phyloP scores from a whole-genome alignment of 2,329 filamentous ascomycete species.

The Massarina eburnea region DNA sequence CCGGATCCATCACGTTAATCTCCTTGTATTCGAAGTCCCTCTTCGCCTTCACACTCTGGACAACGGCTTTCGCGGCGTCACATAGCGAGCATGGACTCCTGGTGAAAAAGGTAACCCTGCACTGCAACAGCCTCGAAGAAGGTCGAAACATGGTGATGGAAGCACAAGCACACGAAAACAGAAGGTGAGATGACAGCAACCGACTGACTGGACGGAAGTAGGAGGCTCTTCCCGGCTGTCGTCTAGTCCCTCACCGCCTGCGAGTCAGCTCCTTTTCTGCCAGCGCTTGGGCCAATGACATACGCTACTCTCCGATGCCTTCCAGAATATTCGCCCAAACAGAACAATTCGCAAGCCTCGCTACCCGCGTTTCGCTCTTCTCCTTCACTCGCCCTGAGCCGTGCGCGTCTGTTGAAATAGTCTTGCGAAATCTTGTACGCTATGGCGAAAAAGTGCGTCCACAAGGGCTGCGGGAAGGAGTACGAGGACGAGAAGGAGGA shows the following conservation, averaged over 20 bases:
- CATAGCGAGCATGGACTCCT: conserved; percentile 73
- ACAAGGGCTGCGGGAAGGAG: conserved; percentile 90
- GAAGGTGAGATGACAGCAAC: not conserved
- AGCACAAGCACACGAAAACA: not conserved
- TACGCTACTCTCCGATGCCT: conserved; percentile 19
- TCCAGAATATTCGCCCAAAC: conserved; percentile 41
- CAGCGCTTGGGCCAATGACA: conserved; percentile 29
- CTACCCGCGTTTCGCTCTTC: conserved; percentile 12
- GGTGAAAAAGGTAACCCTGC: conserved; percentile 73
- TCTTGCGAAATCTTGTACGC: not conserved
- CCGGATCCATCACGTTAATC: conserved; percentile 67
- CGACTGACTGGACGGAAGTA: not conserved
- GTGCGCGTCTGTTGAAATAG: too few relatives aligned
- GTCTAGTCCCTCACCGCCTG: not conserved
- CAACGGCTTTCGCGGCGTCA: conserved; percentile 65
- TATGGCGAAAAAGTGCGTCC: conserved; percentile 87
- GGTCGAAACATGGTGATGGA: conserved; percentile 32
- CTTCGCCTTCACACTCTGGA: conserved; percentile 68
- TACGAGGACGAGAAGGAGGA: conserved; percentile 81
- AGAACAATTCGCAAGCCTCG: conserved; percentile 17
- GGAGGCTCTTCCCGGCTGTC: conserved; percentile 15
- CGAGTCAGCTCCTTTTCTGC: conserved; percentile 22
- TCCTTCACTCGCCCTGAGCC: conserved; percentile 2
- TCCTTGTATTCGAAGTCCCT: conserved; percentile 70
- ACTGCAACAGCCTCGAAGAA: conserved; percentile 38